phyloP scores from a whole-genome alignment of 306 rosid genomes.

The Sicyos baderoa region DNA sequence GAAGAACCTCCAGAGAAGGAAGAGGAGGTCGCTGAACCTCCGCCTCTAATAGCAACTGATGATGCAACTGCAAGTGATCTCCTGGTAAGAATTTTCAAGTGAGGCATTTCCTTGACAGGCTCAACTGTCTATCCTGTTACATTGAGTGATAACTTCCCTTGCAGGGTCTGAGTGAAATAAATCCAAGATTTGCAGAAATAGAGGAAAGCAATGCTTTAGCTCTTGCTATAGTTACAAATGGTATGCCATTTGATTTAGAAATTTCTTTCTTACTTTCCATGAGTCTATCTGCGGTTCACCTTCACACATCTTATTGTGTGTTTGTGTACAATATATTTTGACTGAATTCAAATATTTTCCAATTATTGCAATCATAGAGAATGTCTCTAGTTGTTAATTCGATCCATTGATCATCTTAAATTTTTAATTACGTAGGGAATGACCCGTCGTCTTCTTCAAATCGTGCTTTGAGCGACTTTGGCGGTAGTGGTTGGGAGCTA shows the following conservation, averaged over 20 bases:
- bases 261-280: conserved; percentile 1
- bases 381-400: not conserved
- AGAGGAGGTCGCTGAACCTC: conserved; percentile 40
- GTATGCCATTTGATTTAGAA: conserved; percentile 35
- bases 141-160: conserved; percentile 2
- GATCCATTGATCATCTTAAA: not conserved
- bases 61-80: conserved; percentile 38
- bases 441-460: conserved; percentile 27
- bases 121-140: not conserved
- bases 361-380: not conserved
- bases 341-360: not conserved
- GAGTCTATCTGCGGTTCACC: conserved; percentile 14
- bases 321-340: not conserved
- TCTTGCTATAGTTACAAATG: conserved; percentile 66
- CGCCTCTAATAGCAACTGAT: conserved; percentile 59
- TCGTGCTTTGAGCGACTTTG: conserved; percentile 32
- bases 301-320: not conserved
- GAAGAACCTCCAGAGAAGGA: conserved; percentile 41
- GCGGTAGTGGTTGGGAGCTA: conserved; percentile 90
- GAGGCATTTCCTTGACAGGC: conserved; percentile 1
- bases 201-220: conserved; percentile 86
- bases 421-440: conserved; percentile 35
- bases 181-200: conserved; percentile 61
- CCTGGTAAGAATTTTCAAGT: conserved; percentile 36
- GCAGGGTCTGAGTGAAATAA: conserved; percentile 67